Base-by-base conservation (phyloP, 225 moss, liverwort and hornwort species). In the Ulota crispa region DNA sequence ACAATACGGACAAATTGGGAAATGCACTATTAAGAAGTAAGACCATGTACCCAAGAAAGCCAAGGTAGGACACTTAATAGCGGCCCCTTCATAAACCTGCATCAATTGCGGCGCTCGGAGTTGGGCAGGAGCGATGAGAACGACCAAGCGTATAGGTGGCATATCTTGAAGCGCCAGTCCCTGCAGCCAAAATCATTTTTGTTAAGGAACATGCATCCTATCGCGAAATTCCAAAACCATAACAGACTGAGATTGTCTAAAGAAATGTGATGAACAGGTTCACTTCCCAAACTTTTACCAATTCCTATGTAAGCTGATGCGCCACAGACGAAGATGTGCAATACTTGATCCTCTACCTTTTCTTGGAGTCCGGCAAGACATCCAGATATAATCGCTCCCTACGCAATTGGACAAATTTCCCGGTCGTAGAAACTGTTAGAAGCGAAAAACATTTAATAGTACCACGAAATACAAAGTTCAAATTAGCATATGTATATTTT, bases 351-450 rank as follows among this genome's bases (percentile, higher is more conserved):
- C 68, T 6, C 5, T 88, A 93, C 94, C 93, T 89, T 92, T 67
- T 93, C 90, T 88, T 95, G 94, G 7, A 90, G 84, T 60, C 85
- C 89, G 61, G 83, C 85, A 62, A 95, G 82, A 70, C 86, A 87
- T 78, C 88, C 88, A 52, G 81, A 74, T 55, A 92, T 73, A 63
- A 92, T 69, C 63, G 93, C 89, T 78, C 96, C 96, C 94, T 95
- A 85, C 87, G 52, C 82, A 60, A 78, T 65, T 19, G 71, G 55
- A 64, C 26, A 68, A 32, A 64, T 60, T 52, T 32, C 34, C 30
- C 56, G 47, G 69, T 73, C 71, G 41, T 32, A 8, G 12, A 30
- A 18, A 79, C 28, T 55, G 70, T 63, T 34, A 53, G 12, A 67
- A 52, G 8, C 37, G 21, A 76, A 52, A 37, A 36, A 39, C 11